Percentiles rank a stretch among this genome's conserved stretches.
Evolutionary conservation across 306 rosid genomes (phyloP).

Genomic region (Cicer cuneatum): DNA sequence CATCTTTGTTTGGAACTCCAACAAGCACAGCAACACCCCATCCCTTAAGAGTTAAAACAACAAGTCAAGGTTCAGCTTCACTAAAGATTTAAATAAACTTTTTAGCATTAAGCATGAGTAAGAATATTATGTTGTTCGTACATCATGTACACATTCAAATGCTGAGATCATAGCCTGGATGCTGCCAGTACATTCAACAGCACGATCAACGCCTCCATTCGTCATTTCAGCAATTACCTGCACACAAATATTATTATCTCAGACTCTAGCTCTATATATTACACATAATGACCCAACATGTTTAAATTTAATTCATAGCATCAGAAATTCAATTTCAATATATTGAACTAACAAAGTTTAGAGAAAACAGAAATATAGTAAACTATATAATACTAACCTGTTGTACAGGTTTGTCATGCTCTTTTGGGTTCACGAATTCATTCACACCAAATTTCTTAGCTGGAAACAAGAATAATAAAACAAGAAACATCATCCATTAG

Average conservation of each 20-base stretch:
- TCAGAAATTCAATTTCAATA: background rate
- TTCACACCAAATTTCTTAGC: conserved; percentile 90
- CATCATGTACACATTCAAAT: conserved; percentile 94
- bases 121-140: conserved; percentile 25
- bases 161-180: conserved; percentile 91
- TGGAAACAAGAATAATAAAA: conserved; percentile 42
- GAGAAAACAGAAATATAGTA: background rate
- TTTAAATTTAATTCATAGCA: background rate
- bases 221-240: conserved; percentile 89
- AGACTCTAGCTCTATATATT: no score
- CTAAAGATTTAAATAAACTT: background rate
- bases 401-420: conserved; percentile 81
- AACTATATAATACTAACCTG: conserved; percentile 51
- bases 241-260: background rate
- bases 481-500: background rate
- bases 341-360: background rate
- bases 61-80: conserved; percentile 15
- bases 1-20: conserved; percentile 88
- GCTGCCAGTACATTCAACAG: conserved; percentile 88
- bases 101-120: background rate
- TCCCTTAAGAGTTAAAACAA: conserved; percentile 55
- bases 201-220: conserved; percentile 87
- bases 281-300: background rate
- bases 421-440: conserved; percentile 89
- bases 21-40: conserved; percentile 97